Evolutionary conservation across 352 stramenopile species (phyloP), one percentile per base, ranked within the genome.

Genomic region (Peronosclerospora sorghi): DNA sequence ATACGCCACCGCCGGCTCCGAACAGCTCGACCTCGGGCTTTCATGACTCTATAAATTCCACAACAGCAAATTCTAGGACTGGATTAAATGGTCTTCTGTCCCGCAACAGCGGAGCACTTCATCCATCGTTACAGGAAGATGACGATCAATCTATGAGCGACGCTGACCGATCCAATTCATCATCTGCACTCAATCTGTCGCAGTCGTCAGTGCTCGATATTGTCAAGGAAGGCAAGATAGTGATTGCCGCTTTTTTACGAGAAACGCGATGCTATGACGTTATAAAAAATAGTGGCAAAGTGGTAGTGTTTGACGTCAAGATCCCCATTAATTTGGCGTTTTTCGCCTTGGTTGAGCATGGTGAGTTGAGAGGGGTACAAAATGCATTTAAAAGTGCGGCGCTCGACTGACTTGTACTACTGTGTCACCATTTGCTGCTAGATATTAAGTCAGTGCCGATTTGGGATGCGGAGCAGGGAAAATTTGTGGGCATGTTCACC

Each of bases 261-360:
- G 65, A 75, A 7, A 82, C 94, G 48, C 82, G 76, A 52, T 97
- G 91, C 62, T 98, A 97, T 63, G 88, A 96, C 36, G 74, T 98
- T n/a, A 83, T 98, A 45, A 90, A 97, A 60, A 89, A 94, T 40
- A 97, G 87, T 61, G 92, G 94, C 34, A 98, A 91, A 55, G 83
- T 98, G 15, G 95, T 98, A 15, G 94, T 98, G 6, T 98, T 98
- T 70, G 95, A 98, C 64, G 94, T 96, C 35, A 96, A 96, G 59
- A 98, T 98, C 68, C 94, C 95, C 14, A 97, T 98, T 54, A 97
- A 98, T 54, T 68, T 98, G 28, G 95, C 95, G 23, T 98, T 98
- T 77, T 98, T 98, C 65, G 95, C 95, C 10, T 73, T 98, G 24
- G 92, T 98, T n/a, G 95, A 98, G 64, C 95, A 98, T 73, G 95